Evolutionary conservation across 2,329 filamentous ascomycete genomes (phyloP).

Genomic region (Diplodia scrobiculata): DNA sequence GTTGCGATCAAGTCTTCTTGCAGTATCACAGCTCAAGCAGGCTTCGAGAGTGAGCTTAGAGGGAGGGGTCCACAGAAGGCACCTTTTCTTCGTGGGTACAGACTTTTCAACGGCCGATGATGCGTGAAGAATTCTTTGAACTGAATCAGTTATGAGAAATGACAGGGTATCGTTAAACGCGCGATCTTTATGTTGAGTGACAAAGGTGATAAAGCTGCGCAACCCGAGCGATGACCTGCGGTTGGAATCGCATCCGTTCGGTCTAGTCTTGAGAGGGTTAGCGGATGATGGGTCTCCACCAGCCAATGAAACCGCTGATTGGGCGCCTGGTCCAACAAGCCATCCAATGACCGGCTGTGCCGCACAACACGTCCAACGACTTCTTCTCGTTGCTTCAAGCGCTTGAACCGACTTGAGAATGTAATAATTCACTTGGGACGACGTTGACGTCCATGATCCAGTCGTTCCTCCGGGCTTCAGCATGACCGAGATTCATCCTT

Average conservation of each 20-base stretch:
- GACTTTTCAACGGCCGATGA: background rate
- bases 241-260: background rate
- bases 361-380: too few relatives aligned
- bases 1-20: background rate
- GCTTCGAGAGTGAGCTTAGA: background rate
- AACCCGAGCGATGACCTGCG: background rate
- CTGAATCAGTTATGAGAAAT: background rate
- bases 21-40: constrained; percentile 1
- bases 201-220: background rate
- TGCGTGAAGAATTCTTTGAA: background rate
- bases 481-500: too few relatives aligned
- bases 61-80: background rate
- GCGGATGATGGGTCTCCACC: background rate
- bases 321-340: too few relatives aligned
- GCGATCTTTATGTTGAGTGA: background rate
- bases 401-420: too few relatives aligned
- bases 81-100: background rate
- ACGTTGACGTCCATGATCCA: too few relatives aligned
- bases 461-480: too few relatives aligned
- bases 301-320: background rate
- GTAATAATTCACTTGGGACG: too few relatives aligned
- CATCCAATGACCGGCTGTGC: too few relatives aligned
- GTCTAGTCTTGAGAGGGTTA: background rate
- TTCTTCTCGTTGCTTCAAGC: too few relatives aligned
- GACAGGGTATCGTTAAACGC: background rate